Percentiles rank a stretch among this genome's conserved stretches.
Conservation (phyloP, 306 rosid genomes). For the Ammopiptanthus mongolicus region DNA sequence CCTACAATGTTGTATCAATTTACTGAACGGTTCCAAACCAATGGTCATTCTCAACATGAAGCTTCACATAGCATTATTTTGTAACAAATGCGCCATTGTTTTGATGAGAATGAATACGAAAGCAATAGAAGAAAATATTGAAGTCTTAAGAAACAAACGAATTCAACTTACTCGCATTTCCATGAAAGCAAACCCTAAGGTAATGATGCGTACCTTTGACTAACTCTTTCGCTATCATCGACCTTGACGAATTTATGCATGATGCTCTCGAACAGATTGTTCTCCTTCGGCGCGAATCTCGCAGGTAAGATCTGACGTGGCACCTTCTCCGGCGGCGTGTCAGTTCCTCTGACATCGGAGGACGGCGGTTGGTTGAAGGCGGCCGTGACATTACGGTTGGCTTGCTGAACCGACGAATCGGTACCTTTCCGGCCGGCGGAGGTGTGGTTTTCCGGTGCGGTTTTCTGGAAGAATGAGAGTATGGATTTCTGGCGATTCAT, state of each 20-base stretch:
- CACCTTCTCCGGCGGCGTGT: slow-evolving; percentile 94
- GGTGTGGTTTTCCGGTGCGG: slow-evolving; percentile 33
- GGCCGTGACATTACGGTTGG: background rate
- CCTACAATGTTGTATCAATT: background rate
- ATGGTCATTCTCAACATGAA: background rate
- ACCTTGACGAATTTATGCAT: slow-evolving; percentile 75
- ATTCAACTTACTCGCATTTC: background rate
- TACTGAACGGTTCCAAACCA: background rate
- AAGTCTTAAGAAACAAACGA: background rate
- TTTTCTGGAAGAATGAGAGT: slow-evolving; percentile 67
- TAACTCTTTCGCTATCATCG: slow-evolving; percentile 33
- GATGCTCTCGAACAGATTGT: slow-evolving; percentile 58
- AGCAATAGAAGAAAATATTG: background rate
- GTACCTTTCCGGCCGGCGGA: slow-evolving; percentile 26
- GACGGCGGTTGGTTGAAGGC: slow-evolving; percentile 19
- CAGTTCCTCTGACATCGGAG: slow-evolving; percentile 66
- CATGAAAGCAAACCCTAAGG: slow-evolving; percentile 19
- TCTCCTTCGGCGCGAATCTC: slow-evolving; percentile 19
- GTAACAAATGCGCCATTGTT: background rate
- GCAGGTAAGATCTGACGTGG: slow-evolving; percentile 63
- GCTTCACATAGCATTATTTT: background rate
- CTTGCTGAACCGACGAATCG: slow-evolving; percentile 18
- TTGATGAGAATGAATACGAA: background rate
- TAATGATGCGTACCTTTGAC: slow-evolving; percentile 38
- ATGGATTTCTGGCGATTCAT: slow-evolving; percentile 89